These are phyloP conservation scores for Ogataea chonburiensis DNA, from an alignment of 805 yeast species.

Conservation along the genomic window DNA sequence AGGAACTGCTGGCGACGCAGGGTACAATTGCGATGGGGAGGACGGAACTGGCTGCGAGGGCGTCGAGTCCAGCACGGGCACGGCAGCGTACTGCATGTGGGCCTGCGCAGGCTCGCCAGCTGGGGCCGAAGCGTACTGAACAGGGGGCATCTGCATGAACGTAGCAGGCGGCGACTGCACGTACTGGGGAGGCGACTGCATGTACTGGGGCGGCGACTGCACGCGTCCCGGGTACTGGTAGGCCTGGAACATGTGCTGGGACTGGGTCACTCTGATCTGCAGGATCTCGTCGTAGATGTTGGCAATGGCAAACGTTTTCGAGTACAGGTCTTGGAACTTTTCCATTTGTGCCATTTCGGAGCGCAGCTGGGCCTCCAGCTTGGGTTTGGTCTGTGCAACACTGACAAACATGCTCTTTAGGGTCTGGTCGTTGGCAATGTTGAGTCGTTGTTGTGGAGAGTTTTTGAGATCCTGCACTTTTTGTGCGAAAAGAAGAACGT, in stretches of 20 bases:
- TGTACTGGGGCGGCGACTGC: conserved; percentile 6
- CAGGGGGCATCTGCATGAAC: too few species aligned
- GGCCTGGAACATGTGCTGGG: conserved; percentile 1
- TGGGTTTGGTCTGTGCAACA: conserved; percentile 65
- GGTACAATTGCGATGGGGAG: conserved; percentile 17
- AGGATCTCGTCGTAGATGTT: conserved; percentile 73
- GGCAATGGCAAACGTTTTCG: conserved; percentile 72
- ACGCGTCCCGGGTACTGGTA: conserved; percentile 4
- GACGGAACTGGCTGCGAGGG: conserved; percentile 10
- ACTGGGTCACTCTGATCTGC: conserved; percentile 48
- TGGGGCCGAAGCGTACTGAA: neutral
- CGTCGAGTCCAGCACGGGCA: conserved; percentile 8
- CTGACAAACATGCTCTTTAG: conserved; percentile 58
- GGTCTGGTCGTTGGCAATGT: conserved; percentile 43
- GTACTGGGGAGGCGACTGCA: conserved; percentile 4
- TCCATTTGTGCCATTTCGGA: conserved; percentile 64
- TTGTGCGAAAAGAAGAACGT: conserved; percentile 66
- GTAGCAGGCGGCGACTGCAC: neutral
- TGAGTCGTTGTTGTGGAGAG: conserved; percentile 34
- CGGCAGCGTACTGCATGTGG: conserved; percentile 16
- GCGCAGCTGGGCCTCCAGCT: conserved; percentile 57
- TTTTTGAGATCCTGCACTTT: conserved; percentile 52
- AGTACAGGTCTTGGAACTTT: conserved; percentile 65
- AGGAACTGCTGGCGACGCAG: conserved; percentile 11
- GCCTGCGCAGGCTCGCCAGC: neutral